Evolutionary conservation across 2,329 filamentous ascomycete genomes (phyloP).

Genomic region (Geoglossum cookeanum): DNA sequence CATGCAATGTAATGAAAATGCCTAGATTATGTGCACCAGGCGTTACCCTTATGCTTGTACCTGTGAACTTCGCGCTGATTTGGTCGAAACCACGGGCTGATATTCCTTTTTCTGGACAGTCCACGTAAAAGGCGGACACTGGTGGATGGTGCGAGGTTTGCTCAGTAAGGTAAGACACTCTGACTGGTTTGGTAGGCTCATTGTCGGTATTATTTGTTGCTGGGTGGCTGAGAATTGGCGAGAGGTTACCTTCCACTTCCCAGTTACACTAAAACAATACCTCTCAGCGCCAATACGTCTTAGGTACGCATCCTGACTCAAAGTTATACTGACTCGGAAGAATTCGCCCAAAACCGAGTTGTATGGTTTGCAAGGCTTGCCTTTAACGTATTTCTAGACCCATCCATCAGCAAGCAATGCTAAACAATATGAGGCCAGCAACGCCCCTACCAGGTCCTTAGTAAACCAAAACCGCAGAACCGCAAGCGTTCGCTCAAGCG

Average conservation of each 20-base stretch:
- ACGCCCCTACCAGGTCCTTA: slow-evolving; percentile 53
- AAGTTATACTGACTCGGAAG: slow-evolving; percentile 48
- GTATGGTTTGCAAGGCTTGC: slow-evolving; percentile 96
- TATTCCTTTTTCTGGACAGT: slow-evolving; percentile 80
- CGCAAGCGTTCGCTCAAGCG: slow-evolving; percentile 83
- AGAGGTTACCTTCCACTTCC: slow-evolving; percentile 68
- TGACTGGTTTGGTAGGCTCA: slow-evolving; percentile 35
- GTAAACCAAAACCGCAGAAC: slow-evolving; percentile 96
- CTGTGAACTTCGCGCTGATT: slow-evolving; percentile 92
- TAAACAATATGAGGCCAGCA: slow-evolving; percentile 9
- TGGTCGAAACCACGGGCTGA: slow-evolving; percentile 84
- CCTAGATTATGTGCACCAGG: slow-evolving; percentile 88
- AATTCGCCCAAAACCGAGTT: slow-evolving; percentile 96
- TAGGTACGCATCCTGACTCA: not conserved
- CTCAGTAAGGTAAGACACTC: slow-evolving; percentile 86
- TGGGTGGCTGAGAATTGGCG: slow-evolving; percentile 15
- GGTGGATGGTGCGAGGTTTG: slow-evolving; percentile 97
- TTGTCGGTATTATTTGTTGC: slow-evolving; percentile 14
- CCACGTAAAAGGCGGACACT: slow-evolving; percentile 86
- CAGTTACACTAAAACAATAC: slow-evolving; percentile 54
- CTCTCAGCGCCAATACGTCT: not conserved
- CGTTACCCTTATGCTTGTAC: slow-evolving; percentile 77
- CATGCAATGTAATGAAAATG: slow-evolving; percentile 78
- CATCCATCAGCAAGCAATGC: not conserved
- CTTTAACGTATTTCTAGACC: slow-evolving; percentile 79